Evolutionary conservation across 495 filamentous ascomycete genomes (phyloP), one percentile per base, ranked within the genome.

Genomic region (Daldinia vernicosa): DNA sequence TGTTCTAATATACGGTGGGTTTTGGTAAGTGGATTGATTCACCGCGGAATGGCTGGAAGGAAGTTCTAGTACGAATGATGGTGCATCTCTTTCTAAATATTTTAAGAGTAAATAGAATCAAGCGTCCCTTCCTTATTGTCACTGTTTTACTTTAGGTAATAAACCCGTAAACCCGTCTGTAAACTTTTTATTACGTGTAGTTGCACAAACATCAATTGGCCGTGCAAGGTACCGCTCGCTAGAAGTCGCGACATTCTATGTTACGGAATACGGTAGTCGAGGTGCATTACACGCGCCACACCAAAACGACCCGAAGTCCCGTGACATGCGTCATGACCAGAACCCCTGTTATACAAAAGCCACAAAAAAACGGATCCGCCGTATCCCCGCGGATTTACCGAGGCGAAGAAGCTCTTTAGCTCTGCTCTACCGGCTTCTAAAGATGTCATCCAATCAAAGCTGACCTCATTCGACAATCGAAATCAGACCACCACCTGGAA

Each of bases 401-500:
- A 72, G 68, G 66, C 40, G 40, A 22, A 22, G 35, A 37, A 72
- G 57, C 65, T 60, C 32, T 22, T 30, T 22, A 17, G 28, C 26
- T 56, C 33, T 19, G 37, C 37, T 40, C n/a, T 24, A 24, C 43
- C 43, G 19, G 43, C 19, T 3, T 47, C 11, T 47, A 47, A 19
- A 47, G 43, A 1, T 47, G 7, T 22, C 52, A 57, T 24, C 55
- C 55, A 71, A 75, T 75, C 71, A 75, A 33, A 19, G 40, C 73
- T 79, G 77, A 78, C 74, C 77, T 78, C 74, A 79, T 76, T 71
- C 69, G 65, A 68, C 63, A 62, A 72, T 62, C 64, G 60, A 60
- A 59, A 72, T 71, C 69, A 67, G 67, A 76, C 71, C 68, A 74
- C 67, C 54, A 52, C 56, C 30, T 32, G 30, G 27, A 28, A 28